phyloP scores from a whole-genome alignment of 2,329 filamentous ascomycete species.

The Monosporascus sp. region DNA sequence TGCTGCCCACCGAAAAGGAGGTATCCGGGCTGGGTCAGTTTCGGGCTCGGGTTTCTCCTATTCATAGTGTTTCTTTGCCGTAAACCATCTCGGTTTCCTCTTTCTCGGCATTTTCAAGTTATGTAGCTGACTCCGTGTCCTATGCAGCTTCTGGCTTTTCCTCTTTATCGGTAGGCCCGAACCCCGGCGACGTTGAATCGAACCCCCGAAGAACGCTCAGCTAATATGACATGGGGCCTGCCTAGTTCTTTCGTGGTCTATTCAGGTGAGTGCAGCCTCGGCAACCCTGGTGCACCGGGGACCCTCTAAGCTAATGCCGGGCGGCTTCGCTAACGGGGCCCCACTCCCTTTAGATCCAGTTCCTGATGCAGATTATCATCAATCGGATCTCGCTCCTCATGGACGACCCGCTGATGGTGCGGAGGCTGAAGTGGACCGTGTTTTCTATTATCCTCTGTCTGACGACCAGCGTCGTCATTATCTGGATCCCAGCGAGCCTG shows the following conservation, averaged over 20 bases:
- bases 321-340: background rate
- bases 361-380: slow-evolving; percentile 46
- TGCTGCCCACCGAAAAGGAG: too few relatives aligned
- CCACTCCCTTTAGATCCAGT: slow-evolving; percentile 30
- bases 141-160: background rate
- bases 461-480: slow-evolving; percentile 44
- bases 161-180: background rate
- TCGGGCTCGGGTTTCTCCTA: too few relatives aligned
- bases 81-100: too few relatives aligned
- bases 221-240: background rate
- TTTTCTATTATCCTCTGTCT: slow-evolving; percentile 36
- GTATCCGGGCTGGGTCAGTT: too few relatives aligned
- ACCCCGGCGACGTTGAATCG: background rate
- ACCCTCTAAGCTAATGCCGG: background rate
- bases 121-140: background rate
- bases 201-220: background rate
- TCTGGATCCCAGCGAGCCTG: slow-evolving; percentile 46
- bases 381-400: slow-evolving; percentile 43
- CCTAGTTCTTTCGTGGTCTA: background rate
- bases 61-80: too few relatives aligned
- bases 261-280: background rate
- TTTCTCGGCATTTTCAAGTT: too few relatives aligned
- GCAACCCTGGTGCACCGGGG: background rate
- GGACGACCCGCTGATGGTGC: slow-evolving; percentile 29
- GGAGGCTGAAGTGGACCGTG: slow-evolving; percentile 35